Percentiles rank a stretch among this genome's conserved stretches.
These are phyloP conservation scores for Syzygium syzygioides DNA, from an alignment of 441 rosid species.

Conservation along the genomic window DNA sequence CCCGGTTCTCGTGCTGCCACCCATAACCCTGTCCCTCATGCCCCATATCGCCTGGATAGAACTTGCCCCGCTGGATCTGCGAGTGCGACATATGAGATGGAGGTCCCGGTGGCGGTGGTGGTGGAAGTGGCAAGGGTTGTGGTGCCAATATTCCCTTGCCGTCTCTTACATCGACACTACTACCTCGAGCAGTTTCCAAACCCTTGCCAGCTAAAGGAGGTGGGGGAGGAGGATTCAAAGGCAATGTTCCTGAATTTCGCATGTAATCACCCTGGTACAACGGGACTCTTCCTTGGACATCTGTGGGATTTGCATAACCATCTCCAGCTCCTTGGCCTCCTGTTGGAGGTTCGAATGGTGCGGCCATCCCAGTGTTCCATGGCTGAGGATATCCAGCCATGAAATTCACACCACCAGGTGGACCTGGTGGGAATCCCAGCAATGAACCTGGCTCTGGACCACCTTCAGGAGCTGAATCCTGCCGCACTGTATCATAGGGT, in stretches of 20 bases:
- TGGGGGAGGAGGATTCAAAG: slow-evolving; percentile 31
- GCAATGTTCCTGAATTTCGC: slow-evolving; percentile 32
- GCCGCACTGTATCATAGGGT: slow-evolving; percentile 47
- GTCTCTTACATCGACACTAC: slow-evolving; percentile 33
- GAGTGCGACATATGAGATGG: slow-evolving; percentile 41
- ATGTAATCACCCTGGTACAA: slow-evolving; percentile 56
- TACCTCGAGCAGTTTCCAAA: slow-evolving; percentile 31
- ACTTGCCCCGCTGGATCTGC: slow-evolving; percentile 44
- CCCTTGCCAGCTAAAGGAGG: slow-evolving; percentile 29
- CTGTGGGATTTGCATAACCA: slow-evolving; percentile 30
- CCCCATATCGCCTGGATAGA: slow-evolving; percentile 42
- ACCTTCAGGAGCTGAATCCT: slow-evolving; percentile 41
- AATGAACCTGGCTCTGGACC: slow-evolving; percentile 73
- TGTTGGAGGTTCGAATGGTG: slow-evolving; percentile 24
- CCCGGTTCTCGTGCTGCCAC: slow-evolving; percentile 76
- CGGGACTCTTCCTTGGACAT: slow-evolving; percentile 33
- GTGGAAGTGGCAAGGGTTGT: slow-evolving; percentile 33
- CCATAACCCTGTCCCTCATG: slow-evolving; percentile 59
- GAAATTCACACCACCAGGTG: slow-evolving; percentile 41
- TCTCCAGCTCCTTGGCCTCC: slow-evolving; percentile 38
- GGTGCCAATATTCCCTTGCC: slow-evolving; percentile 45
- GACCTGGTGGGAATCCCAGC: slow-evolving; percentile 61
- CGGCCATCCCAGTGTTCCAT: slow-evolving; percentile 52
- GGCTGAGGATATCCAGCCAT: slow-evolving; percentile 52
- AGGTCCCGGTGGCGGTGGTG: slow-evolving; percentile 31